These are phyloP conservation scores for Dacryopinax spathularia DNA, from an alignment of 768 basidiomycete genomes.

Conservation along the genomic window DNA sequence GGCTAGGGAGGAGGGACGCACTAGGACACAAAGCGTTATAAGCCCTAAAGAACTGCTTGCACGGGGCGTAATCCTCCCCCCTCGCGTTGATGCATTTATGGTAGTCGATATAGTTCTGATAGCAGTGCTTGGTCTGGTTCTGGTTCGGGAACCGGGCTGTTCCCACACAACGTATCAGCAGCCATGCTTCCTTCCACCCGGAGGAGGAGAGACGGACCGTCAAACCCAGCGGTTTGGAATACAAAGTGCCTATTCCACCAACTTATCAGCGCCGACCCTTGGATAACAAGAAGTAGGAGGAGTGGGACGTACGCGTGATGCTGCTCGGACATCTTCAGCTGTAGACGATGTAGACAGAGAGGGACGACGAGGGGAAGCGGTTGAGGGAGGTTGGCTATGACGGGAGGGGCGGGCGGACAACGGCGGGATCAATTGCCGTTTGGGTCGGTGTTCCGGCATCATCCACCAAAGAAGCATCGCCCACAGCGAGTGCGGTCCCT, in stretches of 20 bases:
- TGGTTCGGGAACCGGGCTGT: conserved; percentile 77
- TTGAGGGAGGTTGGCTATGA: neutral
- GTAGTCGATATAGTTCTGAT: conserved; percentile 96
- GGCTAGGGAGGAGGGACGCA: conserved; percentile 33
- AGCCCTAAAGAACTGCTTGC: conserved; percentile 94
- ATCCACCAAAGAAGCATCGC: no score
- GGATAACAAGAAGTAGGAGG: neutral
- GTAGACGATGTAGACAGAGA: neutral
- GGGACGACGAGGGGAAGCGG: neutral
- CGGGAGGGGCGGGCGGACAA: neutral
- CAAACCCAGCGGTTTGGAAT: conserved; percentile 91
- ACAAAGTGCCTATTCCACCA: conserved; percentile 52
- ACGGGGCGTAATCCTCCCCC: conserved; percentile 95
- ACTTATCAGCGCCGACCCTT: neutral
- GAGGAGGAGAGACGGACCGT: conserved; percentile 37
- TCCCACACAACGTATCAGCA: conserved; percentile 13
- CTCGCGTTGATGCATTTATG: conserved; percentile 95
- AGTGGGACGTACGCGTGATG: neutral
- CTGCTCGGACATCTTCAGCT: neutral
- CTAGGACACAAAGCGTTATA: conserved; percentile 97
- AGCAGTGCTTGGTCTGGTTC: conserved; percentile 95
- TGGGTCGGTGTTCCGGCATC: neutral
- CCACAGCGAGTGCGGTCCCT: neutral
- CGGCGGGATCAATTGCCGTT: neutral
- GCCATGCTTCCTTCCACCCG: neutral